Percentiles rank a stretch among this genome's conserved stretches.
These are phyloP conservation scores for Lipomyces chichibuensis DNA, from an alignment of 805 yeast genomes.

Conservation along the genomic window DNA sequence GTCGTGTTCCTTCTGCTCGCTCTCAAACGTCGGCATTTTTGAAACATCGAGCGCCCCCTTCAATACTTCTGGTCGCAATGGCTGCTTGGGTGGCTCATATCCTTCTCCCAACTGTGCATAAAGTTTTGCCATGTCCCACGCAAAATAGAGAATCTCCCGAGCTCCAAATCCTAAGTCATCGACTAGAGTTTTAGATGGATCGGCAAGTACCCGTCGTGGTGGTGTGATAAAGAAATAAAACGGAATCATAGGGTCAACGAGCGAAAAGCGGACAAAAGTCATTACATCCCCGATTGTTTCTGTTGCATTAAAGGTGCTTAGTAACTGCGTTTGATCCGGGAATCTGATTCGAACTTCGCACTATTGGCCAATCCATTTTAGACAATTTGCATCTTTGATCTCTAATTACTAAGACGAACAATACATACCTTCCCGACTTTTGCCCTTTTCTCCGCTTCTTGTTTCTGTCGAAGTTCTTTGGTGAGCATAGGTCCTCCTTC, in stretches of 20 bases:
- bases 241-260: conserved; percentile 41
- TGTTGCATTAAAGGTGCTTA: conserved; percentile 53
- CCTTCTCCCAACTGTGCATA: conserved; percentile 29
- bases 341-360: conserved; percentile 57
- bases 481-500: conserved; percentile 50
- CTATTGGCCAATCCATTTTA: conserved; percentile 8
- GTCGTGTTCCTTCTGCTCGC: conserved; percentile 14
- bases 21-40: conserved; percentile 16
- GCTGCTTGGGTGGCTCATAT: conserved; percentile 14
- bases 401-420: background rate
- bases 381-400: background rate
- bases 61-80: conserved; percentile 29
- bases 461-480: conserved; percentile 47
- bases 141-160: conserved; percentile 52
- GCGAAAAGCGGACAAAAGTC: conserved; percentile 40
- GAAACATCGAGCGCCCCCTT: conserved; percentile 29
- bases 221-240: conserved; percentile 54
- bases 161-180: conserved; percentile 51
- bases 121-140: conserved; percentile 40
- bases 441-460: conserved; percentile 39
- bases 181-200: conserved; percentile 43
- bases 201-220: conserved; percentile 50
- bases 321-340: conserved; percentile 59
- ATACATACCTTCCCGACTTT: conserved; percentile 31
- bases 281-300: conserved; percentile 49